Conservation (phyloP, 2,329 filamentous ascomycete genomes). For the Beauveria sp. region DNA sequence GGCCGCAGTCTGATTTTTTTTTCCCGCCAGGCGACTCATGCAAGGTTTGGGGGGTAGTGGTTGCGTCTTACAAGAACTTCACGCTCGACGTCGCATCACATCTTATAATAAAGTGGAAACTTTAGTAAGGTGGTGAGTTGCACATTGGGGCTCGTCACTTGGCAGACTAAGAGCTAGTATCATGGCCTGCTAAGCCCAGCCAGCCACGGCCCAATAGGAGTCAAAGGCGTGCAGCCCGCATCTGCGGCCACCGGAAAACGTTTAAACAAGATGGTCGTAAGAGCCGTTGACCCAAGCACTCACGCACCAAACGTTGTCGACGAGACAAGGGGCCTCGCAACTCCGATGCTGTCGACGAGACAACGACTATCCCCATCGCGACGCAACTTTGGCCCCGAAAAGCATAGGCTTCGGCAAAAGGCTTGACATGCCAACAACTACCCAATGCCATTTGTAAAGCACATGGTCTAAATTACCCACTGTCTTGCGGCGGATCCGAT, state of each 20-base stretch:
- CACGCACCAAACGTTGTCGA: too few relatives aligned
- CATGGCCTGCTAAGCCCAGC: neutral
- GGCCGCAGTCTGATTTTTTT: neutral
- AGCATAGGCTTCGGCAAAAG: neutral
- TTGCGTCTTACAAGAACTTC: constrained; percentile 9
- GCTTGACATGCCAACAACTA: neutral
- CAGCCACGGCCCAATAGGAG: constrained; percentile 1
- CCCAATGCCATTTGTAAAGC: neutral
- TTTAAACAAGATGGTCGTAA: neutral
- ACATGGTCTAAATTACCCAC: neutral
- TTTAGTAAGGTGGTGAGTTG: constrained; percentile 10
- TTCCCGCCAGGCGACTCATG: neutral
- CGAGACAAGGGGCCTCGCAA: too few relatives aligned
- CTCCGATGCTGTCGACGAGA: neutral
- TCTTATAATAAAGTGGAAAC: constrained; percentile 11
- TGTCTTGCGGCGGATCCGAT: constrained; percentile 8
- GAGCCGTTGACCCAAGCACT: neutral
- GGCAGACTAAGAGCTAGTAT: constrained; percentile 11
- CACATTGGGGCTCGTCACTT: neutral
- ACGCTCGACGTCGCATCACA: neutral
- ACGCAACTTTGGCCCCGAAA: neutral
- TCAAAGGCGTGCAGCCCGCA: neutral
- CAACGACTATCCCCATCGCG: neutral
- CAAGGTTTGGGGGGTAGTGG: constrained; percentile 5
- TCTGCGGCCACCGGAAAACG: neutral